Evolutionary conservation across 106 monocot species (phyloP).

Genomic region (Narthecium ossifragum): DNA sequence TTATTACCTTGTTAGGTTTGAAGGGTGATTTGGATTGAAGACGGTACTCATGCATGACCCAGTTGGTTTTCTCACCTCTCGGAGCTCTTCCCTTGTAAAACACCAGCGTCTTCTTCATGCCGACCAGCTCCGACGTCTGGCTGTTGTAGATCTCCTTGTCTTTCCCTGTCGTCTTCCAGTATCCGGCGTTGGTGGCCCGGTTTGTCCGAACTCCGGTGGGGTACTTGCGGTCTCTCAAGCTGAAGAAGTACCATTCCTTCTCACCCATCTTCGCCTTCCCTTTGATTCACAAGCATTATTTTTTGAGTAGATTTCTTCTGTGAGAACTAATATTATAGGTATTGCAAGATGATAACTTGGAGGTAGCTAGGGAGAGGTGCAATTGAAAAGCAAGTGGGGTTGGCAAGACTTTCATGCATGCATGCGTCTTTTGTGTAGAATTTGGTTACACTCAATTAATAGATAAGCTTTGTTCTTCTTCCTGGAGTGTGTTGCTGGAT

Average conservation of each 20-base stretch:
- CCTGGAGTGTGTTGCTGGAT: too few species aligned
- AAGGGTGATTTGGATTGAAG: constrained; percentile 21
- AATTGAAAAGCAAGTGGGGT: too few species aligned
- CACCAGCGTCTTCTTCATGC: constrained; percentile 45
- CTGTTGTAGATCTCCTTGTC: constrained; percentile 38
- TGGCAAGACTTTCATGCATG: too few species aligned
- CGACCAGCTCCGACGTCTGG: constrained; percentile 21
- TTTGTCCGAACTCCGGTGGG: constrained; percentile 38
- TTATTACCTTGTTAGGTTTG: constrained; percentile 32
- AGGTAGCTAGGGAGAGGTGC: too few species aligned
- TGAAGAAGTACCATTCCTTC: constrained; percentile 52
- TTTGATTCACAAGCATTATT: background rate
- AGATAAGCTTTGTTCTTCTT: too few species aligned
- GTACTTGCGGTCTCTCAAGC: constrained; percentile 29
- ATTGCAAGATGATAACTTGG: too few species aligned
- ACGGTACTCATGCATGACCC: constrained; percentile 49
- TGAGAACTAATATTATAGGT: too few species aligned
- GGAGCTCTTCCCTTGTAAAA: constrained; percentile 47
- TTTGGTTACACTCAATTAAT: too few species aligned
- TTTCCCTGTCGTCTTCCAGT: constrained; percentile 47
- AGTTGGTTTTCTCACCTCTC: constrained; percentile 39
- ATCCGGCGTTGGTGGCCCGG: constrained; percentile 32
- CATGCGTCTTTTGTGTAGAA: too few species aligned
- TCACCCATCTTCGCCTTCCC: constrained; percentile 42
- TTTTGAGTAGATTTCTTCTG: too few species aligned